A percentile compares a stretch with the other conserved stretches of the same genome.
phyloP scores from a whole-genome alignment of 1,284 basidiomycete species.

The Ustilago shanxiensis region DNA sequence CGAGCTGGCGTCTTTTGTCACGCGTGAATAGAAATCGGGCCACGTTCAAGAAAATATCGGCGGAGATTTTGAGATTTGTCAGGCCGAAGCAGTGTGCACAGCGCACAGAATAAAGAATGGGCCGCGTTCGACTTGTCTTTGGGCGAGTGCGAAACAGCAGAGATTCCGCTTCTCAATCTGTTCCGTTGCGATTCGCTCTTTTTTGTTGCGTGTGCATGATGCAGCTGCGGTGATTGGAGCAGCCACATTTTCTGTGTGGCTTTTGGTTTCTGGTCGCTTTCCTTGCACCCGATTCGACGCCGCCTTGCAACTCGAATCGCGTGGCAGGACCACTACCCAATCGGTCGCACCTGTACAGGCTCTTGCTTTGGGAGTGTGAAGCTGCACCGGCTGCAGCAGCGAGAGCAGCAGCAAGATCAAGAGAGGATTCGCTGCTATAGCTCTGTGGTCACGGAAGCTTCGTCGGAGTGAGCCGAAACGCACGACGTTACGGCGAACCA shows the following conservation, averaged over 20 bases:
- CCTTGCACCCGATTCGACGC: not conserved
- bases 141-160: too few species aligned
- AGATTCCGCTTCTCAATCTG: too few species aligned
- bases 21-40: not conserved
- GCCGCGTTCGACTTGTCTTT: too few species aligned
- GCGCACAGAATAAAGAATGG: too few species aligned
- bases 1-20: conserved; percentile 5
- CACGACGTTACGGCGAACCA: too few species aligned
- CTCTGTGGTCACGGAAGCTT: too few species aligned
- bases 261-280: not conserved
- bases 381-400: too few species aligned
- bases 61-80: not conserved
- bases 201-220: not conserved
- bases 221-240: conserved; percentile 1
- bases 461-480: too few species aligned
- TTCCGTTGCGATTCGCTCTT: not conserved
- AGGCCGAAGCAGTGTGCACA: not conserved
- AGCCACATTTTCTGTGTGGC: not conserved
- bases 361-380: not conserved
- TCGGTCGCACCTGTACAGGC: not conserved
- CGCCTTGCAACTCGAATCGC: not conserved
- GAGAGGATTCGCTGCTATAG: too few species aligned
- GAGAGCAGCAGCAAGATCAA: too few species aligned
- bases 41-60: too few species aligned
- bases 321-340: not conserved